Evolutionary conservation across 768 basidiomycete genomes (phyloP).

Genomic region (Hydnomerulius pinastri): DNA sequence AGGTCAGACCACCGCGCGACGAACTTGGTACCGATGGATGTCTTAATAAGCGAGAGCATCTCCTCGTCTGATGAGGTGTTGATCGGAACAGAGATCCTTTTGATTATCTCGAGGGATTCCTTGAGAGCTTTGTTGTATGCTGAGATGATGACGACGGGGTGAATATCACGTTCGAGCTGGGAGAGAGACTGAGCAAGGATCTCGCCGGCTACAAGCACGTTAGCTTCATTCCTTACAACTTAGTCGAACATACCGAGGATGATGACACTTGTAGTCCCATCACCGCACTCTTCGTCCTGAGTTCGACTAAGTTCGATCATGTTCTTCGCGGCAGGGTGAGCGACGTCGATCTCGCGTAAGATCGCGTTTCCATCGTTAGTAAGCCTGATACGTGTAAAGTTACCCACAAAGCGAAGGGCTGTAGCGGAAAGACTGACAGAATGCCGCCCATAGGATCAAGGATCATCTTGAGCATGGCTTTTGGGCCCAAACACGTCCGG

Average conservation of each 20-base stretch:
- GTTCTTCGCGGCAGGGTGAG: conserved; percentile 98
- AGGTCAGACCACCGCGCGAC: conserved; percentile 95
- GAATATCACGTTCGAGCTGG: conserved; percentile 94
- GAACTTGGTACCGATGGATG: conserved; percentile 98
- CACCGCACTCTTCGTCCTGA: conserved; percentile 98
- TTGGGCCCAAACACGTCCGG: conserved; percentile 94
- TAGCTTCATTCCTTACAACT: background rate
- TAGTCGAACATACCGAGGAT: conserved; percentile 71
- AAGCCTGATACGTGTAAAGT: conserved; percentile 50
- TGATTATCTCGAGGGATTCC: conserved; percentile 87
- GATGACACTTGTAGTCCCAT: conserved; percentile 98
- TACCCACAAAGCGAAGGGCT: background rate
- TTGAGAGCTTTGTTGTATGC: conserved; percentile 97
- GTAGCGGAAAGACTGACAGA: conserved; percentile 53
- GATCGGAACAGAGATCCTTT: conserved; percentile 87
- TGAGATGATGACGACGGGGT: conserved; percentile 98
- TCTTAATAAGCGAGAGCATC: conserved; percentile 97
- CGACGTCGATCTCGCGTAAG: conserved; percentile 96
- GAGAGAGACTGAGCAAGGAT: conserved; percentile 94
- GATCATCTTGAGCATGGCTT: conserved; percentile 99
- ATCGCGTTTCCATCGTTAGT: conserved; percentile 99
- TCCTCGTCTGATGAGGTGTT: conserved; percentile 81
- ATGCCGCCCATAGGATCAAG: conserved; percentile 99
- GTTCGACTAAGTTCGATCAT: conserved; percentile 99
- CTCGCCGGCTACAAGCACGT: conserved; percentile 70